A percentile compares a stretch with the other conserved stretches of the same genome.
These are phyloP conservation scores for Xerophyta viscosa DNA, from an alignment of 106 monocot genomes.

Conservation along the genomic window DNA sequence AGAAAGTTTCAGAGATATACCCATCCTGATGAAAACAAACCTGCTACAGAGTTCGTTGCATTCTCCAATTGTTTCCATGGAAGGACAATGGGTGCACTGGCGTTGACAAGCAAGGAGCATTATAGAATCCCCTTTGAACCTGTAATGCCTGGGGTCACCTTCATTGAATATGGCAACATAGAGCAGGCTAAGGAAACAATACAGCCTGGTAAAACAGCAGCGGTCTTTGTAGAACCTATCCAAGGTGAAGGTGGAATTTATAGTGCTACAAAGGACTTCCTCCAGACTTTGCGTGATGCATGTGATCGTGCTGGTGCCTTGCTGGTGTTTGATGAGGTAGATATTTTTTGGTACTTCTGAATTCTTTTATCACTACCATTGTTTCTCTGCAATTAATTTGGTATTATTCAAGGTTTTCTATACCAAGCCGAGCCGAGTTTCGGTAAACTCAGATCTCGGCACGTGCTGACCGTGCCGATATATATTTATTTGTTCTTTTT, in stretches of 20 bases:
- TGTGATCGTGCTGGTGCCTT: conserved; percentile 79
- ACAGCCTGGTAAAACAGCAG: conserved; percentile 59
- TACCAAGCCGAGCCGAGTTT: no score
- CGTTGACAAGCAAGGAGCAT: conserved; percentile 81
- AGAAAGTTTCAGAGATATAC: conserved; percentile 65
- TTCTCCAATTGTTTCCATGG: conserved; percentile 90
- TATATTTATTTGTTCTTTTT: no score
- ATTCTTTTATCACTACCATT: no score
- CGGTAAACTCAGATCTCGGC: no score
- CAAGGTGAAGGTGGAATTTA: conserved; percentile 98
- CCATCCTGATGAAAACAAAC: conserved; percentile 13
- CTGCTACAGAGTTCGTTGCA: conserved; percentile 70
- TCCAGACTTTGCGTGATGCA: conserved; percentile 41
- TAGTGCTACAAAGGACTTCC: conserved; percentile 71
- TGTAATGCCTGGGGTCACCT: conserved; percentile 83
- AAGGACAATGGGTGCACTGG: conserved; percentile 84
- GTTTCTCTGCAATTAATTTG: no score
- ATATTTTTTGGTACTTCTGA: not conserved
- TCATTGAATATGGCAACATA: conserved; percentile 77
- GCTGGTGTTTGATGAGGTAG: conserved; percentile 91
- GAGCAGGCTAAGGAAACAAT: conserved; percentile 42
- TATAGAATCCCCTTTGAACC: conserved; percentile 87
- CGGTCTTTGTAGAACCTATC: conserved; percentile 95
- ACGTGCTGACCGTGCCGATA: no score
- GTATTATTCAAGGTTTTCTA: no score